Base-by-base conservation (phyloP, 192 early-diverging fungal species). In the Umbelopsis ramanniana region DNA sequence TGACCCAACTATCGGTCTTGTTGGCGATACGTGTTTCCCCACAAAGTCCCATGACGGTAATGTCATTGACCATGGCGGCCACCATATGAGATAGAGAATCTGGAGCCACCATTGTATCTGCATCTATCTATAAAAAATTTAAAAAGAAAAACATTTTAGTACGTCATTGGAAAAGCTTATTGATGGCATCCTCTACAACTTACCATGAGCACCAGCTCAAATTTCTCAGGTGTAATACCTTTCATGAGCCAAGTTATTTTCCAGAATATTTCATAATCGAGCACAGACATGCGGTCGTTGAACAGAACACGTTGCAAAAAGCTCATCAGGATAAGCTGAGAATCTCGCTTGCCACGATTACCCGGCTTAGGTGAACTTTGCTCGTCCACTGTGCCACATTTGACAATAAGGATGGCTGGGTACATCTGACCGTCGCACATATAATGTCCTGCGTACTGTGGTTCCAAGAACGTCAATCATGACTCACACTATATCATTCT, bases 21-120 rank as follows among this genome's bases (percentile, higher is more conserved):
- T 99, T 99, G 37, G 91, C 94, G 77, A 99, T 97, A 76, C 94
- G 85, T 33, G 97, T 99, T 79, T 99, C 97, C 33, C 97, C 97
- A 81, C 97, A 99, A 24, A 98, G 83, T 12, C 97, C 97, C 93
- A 99, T 97, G 74, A 99, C 93, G 10, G 83, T 83, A 38, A 84
- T 82, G 82, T 99, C 95, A 74, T 94, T 95, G 70, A 89, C 89
- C 93, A 99, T 95, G n/a, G 92, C 93, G 52, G 90, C 89, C 29
- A 97, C 92, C 90, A 98, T 95, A 73, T 92, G 87, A 24, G 83
- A 83, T 48, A 98, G 81, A 29, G 94, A 90, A 72, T 93, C 91
- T 2, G 85, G 82, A 54, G 89, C 83, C 35, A 96, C 93, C 73
- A 85, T 82, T 23, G 95, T 98, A 79, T 97, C 96, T 11, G 97